These are phyloP conservation scores for Neoascochyta sp. DNA, from an alignment of 2,329 filamentous ascomycete genomes.

Conservation along the genomic window DNA sequence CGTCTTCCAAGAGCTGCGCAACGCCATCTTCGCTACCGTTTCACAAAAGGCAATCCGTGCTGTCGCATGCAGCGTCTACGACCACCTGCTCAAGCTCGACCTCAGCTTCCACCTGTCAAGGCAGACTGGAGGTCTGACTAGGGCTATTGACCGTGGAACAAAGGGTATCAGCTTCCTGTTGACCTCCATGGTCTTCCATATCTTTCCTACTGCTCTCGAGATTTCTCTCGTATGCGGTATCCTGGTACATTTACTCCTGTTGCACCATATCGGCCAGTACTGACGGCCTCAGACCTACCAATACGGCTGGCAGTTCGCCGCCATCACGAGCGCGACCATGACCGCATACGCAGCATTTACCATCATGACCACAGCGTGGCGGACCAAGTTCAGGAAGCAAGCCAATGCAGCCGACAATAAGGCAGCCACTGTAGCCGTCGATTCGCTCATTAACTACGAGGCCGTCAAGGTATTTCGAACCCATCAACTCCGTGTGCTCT, in stretches of 20 bases:
- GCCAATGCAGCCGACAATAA: constrained; percentile 96
- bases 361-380: constrained; percentile 92
- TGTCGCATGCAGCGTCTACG: constrained; percentile 89
- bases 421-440: constrained; percentile 90
- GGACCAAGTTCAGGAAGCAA: constrained; percentile 91
- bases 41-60: constrained; percentile 92
- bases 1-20: constrained; percentile 87
- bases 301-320: constrained; percentile 87
- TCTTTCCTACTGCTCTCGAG: constrained; percentile 88
- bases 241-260: constrained; percentile 47
- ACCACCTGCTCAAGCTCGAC: constrained; percentile 82
- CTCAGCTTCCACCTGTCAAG: constrained; percentile 90
- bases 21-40: constrained; percentile 94
- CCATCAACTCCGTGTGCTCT: no score
- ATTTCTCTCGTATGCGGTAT: constrained; percentile 96
- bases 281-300: constrained; percentile 67
- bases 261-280: not conserved
- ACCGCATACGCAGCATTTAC: constrained; percentile 93
- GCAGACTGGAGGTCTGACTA: constrained; percentile 89
- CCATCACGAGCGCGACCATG: constrained; percentile 89
- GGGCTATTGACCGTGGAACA: constrained; percentile 92
- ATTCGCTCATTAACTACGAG: constrained; percentile 97
- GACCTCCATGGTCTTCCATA: constrained; percentile 97
- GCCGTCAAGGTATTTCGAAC: constrained; percentile 82
- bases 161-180: constrained; percentile 97